Percentiles rank a stretch among this genome's conserved stretches.
Evolutionary conservation across 768 basidiomycete genomes (phyloP).

Genomic region (Mycena maculata): DNA sequence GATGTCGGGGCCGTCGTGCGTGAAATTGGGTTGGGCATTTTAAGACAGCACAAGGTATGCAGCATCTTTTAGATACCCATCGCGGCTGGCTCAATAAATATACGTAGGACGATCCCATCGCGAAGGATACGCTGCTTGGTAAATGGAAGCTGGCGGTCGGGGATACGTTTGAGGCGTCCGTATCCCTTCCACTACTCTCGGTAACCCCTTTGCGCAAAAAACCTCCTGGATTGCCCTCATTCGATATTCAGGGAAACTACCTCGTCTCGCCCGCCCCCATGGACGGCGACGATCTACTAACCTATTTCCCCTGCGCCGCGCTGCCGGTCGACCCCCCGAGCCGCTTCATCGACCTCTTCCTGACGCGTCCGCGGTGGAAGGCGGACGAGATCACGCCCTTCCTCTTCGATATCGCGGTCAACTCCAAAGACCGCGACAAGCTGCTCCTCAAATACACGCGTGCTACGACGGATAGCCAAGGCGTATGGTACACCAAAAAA

Average conservation of each 20-base stretch:
- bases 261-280: slow-evolving; percentile 57
- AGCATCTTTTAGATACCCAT: not conserved
- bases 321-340: slow-evolving; percentile 83
- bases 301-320: slow-evolving; percentile 79
- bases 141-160: slow-evolving; percentile 84
- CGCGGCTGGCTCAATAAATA: not conserved
- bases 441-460: slow-evolving; percentile 88
- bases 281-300: slow-evolving; percentile 55
- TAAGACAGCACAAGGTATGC: slow-evolving; percentile 69
- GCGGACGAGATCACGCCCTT: slow-evolving; percentile 86
- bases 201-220: slow-evolving; percentile 54
- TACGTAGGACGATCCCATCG: slow-evolving; percentile 68
- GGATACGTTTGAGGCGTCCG: slow-evolving; percentile 74
- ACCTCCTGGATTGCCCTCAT: not conserved
- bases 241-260: slow-evolving; percentile 78
- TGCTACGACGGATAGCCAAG: slow-evolving; percentile 74
- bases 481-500: slow-evolving; percentile 81
- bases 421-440: slow-evolving; percentile 88
- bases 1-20: slow-evolving; percentile 69
- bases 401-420: slow-evolving; percentile 83
- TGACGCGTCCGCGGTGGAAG: slow-evolving; percentile 81
- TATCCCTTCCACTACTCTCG: slow-evolving; percentile 75
- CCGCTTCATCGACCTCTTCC: slow-evolving; percentile 91
- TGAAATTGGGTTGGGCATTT: slow-evolving; percentile 82
- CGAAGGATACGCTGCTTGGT: slow-evolving; percentile 63